Evolutionary conservation across 108 stramenopile species (phyloP), one percentile per base, ranked within the genome.

Genomic region (Fragilaria crotonensis): DNA sequence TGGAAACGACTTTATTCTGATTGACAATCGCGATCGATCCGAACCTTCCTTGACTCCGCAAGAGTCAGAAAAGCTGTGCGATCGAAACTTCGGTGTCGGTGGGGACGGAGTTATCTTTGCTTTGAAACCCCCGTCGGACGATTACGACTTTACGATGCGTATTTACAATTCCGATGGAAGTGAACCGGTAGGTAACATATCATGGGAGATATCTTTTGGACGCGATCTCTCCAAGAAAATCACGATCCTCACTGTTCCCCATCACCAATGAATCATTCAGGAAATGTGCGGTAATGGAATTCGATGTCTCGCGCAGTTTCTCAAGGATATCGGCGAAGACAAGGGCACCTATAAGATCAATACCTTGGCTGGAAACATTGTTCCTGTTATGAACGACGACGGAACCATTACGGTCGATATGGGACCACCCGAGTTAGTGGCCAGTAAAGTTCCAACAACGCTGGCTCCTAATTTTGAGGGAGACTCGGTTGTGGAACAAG

Each of bases 231-330:
- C n/a, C n/a, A n/a, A n/a, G n/a, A n/a, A n/a, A n/a, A n/a, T n/a
- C n/a, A n/a, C n/a, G n/a, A n/a, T n/a, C n/a, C n/a, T n/a, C n/a
- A n/a, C n/a, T n/a, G n/a, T n/a, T n/a, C n/a, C n/a, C n/a, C n/a
- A n/a, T n/a, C n/a, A n/a, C n/a, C n/a, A n/a, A n/a, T n/a, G n/a
- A n/a, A n/a, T n/a, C n/a, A n/a, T n/a, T n/a, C 7, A 41, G 36
- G 96, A 98, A 73, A 98, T 98, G 97, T 98, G 97, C 67, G 97
- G 97, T 19, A 98, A 98, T 72, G 97, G 97, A 5, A 98, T 98
- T 62, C 87, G 97, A 33, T 96, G 96, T 70, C 79, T 97, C 63
- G 97, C 96, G 7, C 78, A 89, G 53, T 98, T 96, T 60, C 54
- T 98, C 46, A 82, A 79, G 14, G 95, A 96, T 68, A 68, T 96